Percentiles rank a stretch among this genome's conserved stretches.
phyloP scores from a whole-genome alignment of 306 rosid genomes.

The Vigna nakashimae region DNA sequence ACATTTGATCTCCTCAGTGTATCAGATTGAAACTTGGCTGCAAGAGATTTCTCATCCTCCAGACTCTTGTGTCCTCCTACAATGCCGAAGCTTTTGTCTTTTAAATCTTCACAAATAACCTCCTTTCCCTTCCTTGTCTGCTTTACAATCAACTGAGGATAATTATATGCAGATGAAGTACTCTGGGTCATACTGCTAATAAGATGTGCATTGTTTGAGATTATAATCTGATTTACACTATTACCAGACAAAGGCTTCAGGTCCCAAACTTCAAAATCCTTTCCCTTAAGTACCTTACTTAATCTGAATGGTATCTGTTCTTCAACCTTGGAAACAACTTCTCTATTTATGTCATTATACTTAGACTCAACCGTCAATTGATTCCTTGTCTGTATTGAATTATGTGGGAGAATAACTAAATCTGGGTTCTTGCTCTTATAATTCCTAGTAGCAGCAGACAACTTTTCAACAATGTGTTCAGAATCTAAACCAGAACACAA shows the following conservation, averaged over 20 bases:
- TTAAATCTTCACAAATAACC: slow-evolving; percentile 38
- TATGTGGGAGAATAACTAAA: slow-evolving; percentile 35
- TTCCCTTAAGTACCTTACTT: slow-evolving; percentile 50
- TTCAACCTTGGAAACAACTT: slow-evolving; percentile 37
- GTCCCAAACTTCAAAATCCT: slow-evolving; percentile 43
- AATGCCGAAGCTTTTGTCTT: slow-evolving; percentile 33
- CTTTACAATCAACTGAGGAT: slow-evolving; percentile 48
- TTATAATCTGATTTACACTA: slow-evolving; percentile 40
- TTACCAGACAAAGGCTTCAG: slow-evolving; percentile 43
- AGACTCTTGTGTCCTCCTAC: slow-evolving; percentile 33
- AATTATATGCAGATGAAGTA: slow-evolving; percentile 45
- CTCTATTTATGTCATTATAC: slow-evolving; percentile 44
- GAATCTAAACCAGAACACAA: slow-evolving; percentile 45
- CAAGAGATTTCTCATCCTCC: slow-evolving; percentile 47
- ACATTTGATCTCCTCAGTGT: slow-evolving; percentile 36
- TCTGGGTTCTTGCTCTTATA: slow-evolving; percentile 32
- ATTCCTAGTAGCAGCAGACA: slow-evolving; percentile 35
- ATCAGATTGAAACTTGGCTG: slow-evolving; percentile 37
- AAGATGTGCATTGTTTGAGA: slow-evolving; percentile 46
- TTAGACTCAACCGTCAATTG: slow-evolving; percentile 46
- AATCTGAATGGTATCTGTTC: slow-evolving; percentile 51
- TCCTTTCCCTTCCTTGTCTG: slow-evolving; percentile 58
- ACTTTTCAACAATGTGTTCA: slow-evolving; percentile 49
- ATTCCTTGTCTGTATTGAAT: slow-evolving; percentile 45
- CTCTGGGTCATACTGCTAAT: slow-evolving; percentile 39